phyloP scores from a whole-genome alignment of 2,329 filamentous ascomycete genomes.

The Penicillium brasilianum region DNA sequence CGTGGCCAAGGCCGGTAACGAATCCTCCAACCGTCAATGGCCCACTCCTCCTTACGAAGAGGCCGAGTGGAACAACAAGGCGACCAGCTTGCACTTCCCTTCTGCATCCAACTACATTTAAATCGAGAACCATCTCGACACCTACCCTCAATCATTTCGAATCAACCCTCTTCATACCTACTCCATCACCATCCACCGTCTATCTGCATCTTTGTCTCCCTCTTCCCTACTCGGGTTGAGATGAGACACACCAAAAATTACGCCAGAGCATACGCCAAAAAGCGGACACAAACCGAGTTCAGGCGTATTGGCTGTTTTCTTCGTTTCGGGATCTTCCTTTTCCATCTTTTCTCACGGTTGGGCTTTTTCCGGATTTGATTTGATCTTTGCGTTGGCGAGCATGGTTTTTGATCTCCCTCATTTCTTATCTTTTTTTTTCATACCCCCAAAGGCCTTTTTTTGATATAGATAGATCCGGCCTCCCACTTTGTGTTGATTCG shows the following conservation, averaged over 20 bases:
- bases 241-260: slow-evolving; percentile 24
- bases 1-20: slow-evolving; percentile 62
- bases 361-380: slow-evolving; percentile 6
- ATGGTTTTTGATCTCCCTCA: slow-evolving; percentile 24
- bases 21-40: slow-evolving; percentile 72
- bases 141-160: slow-evolving; percentile 19
- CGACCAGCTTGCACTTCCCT: slow-evolving; percentile 80
- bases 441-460: slow-evolving; percentile 47
- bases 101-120: slow-evolving; percentile 57
- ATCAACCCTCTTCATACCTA: slow-evolving; percentile 5
- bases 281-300: slow-evolving; percentile 33
- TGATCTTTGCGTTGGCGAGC: slow-evolving; percentile 28
- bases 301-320: slow-evolving; percentile 36
- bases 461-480: slow-evolving; percentile 42
- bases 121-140: slow-evolving; percentile 15
- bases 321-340: slow-evolving; percentile 19
- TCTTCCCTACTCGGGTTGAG: slow-evolving; percentile 21
- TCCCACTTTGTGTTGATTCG: slow-evolving; percentile 33
- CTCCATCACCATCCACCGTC: neutral
- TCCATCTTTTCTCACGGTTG: slow-evolving; percentile 17
- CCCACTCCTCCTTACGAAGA: slow-evolving; percentile 96
- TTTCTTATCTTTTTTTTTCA: slow-evolving; percentile 30
- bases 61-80: slow-evolving; percentile 84
- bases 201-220: slow-evolving; percentile 6
- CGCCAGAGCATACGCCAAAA: slow-evolving; percentile 30